A percentile compares a stretch with the other conserved stretches of the same genome.
Evolutionary conservation across 139 green algal species (phyloP).

Genomic region (Protoeuglena noctilucae): DNA sequence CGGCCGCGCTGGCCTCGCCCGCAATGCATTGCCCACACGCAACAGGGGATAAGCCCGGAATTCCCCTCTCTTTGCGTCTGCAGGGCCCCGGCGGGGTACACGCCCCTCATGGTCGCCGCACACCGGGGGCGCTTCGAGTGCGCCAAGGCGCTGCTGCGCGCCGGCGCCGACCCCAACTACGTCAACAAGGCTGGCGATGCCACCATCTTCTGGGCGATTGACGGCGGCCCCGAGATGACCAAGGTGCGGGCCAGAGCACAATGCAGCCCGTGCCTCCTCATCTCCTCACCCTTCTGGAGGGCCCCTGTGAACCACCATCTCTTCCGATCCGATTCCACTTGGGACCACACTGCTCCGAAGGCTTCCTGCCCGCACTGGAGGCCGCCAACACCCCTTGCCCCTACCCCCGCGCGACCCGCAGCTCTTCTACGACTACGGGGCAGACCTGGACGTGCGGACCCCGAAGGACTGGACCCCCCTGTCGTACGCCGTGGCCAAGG

Average conservation of each 20-base stretch:
- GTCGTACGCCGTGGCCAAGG: slow-evolving; percentile 68
- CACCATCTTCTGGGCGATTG: slow-evolving; percentile 84
- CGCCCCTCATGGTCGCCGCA: slow-evolving; percentile 71
- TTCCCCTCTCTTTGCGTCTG: slow-evolving; percentile 1
- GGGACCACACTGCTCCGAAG: no score
- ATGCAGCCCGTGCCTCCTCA: no score
- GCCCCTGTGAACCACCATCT: no score
- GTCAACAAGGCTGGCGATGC: slow-evolving; percentile 50
- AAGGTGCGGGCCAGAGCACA: no score
- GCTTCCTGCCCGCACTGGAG: no score
- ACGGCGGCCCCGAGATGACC: slow-evolving; percentile 51
- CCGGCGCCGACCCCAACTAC: slow-evolving; percentile 66
- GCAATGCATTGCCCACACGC: not conserved
- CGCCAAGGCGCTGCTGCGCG: slow-evolving; percentile 63
- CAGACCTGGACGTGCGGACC: slow-evolving; percentile 42
- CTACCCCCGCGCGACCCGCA: no score
- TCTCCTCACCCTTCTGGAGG: no score
- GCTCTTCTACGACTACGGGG: slow-evolving; percentile 59
- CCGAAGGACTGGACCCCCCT: slow-evolving; percentile 73
- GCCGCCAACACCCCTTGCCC: no score
- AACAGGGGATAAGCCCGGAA: not conserved
- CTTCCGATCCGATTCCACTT: no score
- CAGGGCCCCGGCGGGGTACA: slow-evolving; percentile 68
- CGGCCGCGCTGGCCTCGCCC: not conserved
- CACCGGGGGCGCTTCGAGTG: slow-evolving; percentile 64